Evolutionary conservation across 179 eudicot species (phyloP).

Genomic region (Gypsophila paniculata): DNA sequence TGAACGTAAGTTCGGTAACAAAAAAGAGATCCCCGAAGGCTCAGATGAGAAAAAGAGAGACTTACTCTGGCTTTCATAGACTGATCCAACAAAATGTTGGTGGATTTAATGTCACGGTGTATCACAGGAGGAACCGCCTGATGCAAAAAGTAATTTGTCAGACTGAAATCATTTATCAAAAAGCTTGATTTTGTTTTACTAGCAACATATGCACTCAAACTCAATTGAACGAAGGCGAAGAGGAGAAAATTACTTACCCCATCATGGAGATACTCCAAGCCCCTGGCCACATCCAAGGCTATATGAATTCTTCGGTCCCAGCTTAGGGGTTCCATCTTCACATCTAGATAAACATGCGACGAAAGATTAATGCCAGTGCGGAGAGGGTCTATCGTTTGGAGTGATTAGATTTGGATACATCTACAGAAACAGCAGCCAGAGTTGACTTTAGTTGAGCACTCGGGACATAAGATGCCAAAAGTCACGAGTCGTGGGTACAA

Average conservation of each 20-base stretch:
- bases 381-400: neutral
- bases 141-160: constrained; percentile 13
- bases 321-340: constrained; percentile 52
- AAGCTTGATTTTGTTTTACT: neutral
- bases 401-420: neutral
- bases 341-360: constrained; percentile 40
- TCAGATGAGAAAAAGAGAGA: neutral
- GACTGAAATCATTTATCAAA: neutral
- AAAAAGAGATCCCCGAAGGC: too few species aligned
- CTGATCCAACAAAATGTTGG: constrained; percentile 95
- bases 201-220: neutral
- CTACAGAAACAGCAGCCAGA: neutral
- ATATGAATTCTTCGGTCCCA: constrained; percentile 83
- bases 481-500: neutral
- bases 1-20: neutral
- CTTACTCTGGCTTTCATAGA: constrained; percentile 95
- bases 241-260: constrained; percentile 46
- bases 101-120: constrained; percentile 92
- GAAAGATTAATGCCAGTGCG: neutral
- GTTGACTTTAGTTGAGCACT: neutral
- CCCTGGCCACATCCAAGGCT: constrained; percentile 92
- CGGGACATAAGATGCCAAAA: neutral
- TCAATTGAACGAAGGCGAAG: neutral
- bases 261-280: constrained; percentile 96
- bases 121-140: constrained; percentile 98